Percentiles rank a stretch among this genome's conserved stretches.
Evolutionary conservation across 73 alveolate species (phyloP).

Genomic region (Paramecium sonneborni): DNA sequence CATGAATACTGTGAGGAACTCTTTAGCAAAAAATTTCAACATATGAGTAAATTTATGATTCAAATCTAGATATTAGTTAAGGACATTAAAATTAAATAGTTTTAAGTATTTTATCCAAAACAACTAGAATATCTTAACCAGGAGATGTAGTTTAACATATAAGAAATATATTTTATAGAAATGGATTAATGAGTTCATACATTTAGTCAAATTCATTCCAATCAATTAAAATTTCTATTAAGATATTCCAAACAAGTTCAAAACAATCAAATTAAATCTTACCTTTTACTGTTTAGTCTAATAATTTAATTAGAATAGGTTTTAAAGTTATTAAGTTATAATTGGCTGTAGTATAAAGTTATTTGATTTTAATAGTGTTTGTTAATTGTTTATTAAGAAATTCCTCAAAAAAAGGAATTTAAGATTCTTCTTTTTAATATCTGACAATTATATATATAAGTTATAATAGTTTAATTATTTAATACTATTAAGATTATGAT

Average conservation of each 20-base stretch:
- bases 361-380: background rate
- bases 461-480: conserved; percentile 9
- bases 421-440: background rate
- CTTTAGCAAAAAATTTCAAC: conserved; percentile 46
- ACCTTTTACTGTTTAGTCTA: conserved; percentile 19
- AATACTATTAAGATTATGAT: background rate
- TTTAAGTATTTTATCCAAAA: background rate
- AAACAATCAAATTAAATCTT: conserved; percentile 25
- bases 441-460: background rate
- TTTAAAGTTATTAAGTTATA: background rate
- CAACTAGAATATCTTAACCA: background rate
- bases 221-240: conserved; percentile 16
- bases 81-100: background rate
- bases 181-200: conserved; percentile 21
- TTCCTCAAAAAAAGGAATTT: conserved; percentile 16
- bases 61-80: background rate
- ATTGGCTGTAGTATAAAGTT: background rate
- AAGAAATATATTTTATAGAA: background rate
- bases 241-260: conserved; percentile 26
- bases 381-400: background rate
- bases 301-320: conserved; percentile 30
- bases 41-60: background rate
- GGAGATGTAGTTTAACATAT: conserved; percentile 13
- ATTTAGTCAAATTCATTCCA: conserved; percentile 3
- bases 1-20: conserved; percentile 63